phyloP scores from a whole-genome alignment of 176 grass and related monocot genomes.

The Tillandsia fasciculata region DNA sequence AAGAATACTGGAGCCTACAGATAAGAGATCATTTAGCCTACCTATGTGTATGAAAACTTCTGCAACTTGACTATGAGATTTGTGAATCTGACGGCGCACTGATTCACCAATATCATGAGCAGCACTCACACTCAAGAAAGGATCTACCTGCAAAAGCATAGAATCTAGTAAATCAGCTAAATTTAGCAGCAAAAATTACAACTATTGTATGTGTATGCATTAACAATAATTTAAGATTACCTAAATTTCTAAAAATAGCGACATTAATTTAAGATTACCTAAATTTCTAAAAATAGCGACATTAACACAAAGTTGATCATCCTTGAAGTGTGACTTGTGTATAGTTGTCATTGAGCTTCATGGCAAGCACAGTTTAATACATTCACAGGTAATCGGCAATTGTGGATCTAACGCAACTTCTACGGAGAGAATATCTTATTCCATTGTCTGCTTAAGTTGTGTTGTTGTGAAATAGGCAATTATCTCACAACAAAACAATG shows the following conservation, averaged over 20 bases:
- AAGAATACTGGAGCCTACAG: background rate
- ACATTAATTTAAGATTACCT: background rate
- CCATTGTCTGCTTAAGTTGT: background rate
- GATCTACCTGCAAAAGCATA: slow-evolving; percentile 58
- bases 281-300: background rate
- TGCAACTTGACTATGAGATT: slow-evolving; percentile 66
- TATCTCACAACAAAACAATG: no score
- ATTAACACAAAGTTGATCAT: background rate
- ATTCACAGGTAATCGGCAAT: background rate
- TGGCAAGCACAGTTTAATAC: background rate
- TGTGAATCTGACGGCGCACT: slow-evolving; percentile 80
- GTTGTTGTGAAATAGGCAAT: background rate
- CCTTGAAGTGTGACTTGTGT: background rate
- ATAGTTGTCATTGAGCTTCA: background rate
- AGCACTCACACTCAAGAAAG: slow-evolving; percentile 83
- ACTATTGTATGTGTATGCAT: background rate
- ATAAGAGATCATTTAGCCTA: slow-evolving; percentile 16
- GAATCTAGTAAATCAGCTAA: slow-evolving; percentile 13
- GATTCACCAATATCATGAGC: slow-evolving; percentile 92
- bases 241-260: background rate
- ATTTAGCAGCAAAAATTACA: background rate
- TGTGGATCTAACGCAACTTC: background rate
- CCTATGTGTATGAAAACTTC: slow-evolving; percentile 99
- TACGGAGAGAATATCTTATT: background rate
- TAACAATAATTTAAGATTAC: background rate